phyloP scores from a whole-genome alignment of 768 basidiomycete genomes.

The Auriscalpium vulgare region DNA sequence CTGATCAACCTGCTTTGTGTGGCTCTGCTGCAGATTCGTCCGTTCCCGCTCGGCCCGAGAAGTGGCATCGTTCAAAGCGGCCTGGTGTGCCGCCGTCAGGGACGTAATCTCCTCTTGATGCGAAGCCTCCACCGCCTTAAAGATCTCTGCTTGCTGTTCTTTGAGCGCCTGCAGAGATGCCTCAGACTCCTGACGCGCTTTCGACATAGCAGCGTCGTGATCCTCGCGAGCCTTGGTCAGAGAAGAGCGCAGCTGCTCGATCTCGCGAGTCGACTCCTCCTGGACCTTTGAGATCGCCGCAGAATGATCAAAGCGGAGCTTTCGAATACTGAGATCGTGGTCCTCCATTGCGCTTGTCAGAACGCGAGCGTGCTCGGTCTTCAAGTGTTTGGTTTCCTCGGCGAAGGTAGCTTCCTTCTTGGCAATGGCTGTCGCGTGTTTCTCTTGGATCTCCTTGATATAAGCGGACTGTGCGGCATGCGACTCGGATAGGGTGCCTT shows the following conservation, averaged over 20 bases:
- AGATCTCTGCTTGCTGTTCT: constrained; percentile 46
- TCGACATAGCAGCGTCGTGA: constrained; percentile 26
- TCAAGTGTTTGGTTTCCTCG: constrained; percentile 59
- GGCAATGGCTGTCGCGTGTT: constrained; percentile 56
- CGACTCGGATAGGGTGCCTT: constrained; percentile 69
- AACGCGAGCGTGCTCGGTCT: constrained; percentile 50
- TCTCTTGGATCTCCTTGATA: constrained; percentile 62
- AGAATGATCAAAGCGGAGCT: constrained; percentile 54
- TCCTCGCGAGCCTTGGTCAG: constrained; percentile 40
- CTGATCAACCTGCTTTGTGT: constrained; percentile 29
- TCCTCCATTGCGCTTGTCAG: constrained; percentile 54
- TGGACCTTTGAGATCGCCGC: constrained; percentile 42
- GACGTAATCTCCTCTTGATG: constrained; percentile 49
- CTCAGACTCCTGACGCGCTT: constrained; percentile 40
- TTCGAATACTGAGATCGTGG: constrained; percentile 47
- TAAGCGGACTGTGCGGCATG: constrained; percentile 56
- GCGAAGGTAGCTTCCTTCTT: constrained; percentile 58
- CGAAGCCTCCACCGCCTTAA: constrained; percentile 46
- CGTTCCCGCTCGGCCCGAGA: constrained; percentile 30
- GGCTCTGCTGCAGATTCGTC: constrained; percentile 28
- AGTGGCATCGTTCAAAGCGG: constrained; percentile 24
- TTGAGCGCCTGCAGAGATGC: constrained; percentile 37
- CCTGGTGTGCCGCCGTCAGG: constrained; percentile 41
- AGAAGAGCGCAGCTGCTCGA: constrained; percentile 38
- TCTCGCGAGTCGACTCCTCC: constrained; percentile 45